A percentile compares a stretch with the other conserved stretches of the same genome.
These are phyloP conservation scores for Blastocystis sp. DNA, from an alignment of 352 stramenopile species.

Conservation along the genomic window DNA sequence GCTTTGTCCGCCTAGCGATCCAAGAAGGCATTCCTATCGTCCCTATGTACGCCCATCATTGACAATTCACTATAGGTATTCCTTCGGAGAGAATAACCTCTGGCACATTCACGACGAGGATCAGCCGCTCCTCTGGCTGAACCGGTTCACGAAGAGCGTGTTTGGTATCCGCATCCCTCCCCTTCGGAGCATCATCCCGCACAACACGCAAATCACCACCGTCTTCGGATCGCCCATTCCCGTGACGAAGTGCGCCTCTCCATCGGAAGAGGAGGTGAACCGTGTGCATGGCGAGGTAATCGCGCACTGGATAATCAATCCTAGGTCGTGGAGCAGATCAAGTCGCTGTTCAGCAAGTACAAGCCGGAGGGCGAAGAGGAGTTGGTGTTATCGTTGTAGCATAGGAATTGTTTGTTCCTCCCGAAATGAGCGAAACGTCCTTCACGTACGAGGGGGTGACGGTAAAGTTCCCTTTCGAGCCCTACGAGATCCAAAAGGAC, in stretches of 20 bases:
- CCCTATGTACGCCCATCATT: background rate
- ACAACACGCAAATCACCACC: conserved; percentile 55
- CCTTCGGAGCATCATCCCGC: conserved; percentile 14
- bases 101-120: conserved; percentile 18
- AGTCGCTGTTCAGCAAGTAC: conserved; percentile 37
- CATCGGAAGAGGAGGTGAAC: conserved; percentile 28
- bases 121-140: conserved; percentile 5
- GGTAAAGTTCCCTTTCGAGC: conserved; percentile 85
- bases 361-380: conserved; percentile 41
- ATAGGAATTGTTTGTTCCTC: conserved; percentile 47
- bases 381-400: conserved; percentile 39
- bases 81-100: conserved; percentile 63
- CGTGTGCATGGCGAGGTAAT: background rate
- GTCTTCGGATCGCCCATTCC: conserved; percentile 50
- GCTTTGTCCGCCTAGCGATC: conserved; percentile 44
- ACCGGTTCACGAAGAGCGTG: conserved; percentile 42
- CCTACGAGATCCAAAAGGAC: conserved; percentile 83
- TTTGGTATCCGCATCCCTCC: conserved; percentile 61
- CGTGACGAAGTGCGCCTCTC: conserved; percentile 36
- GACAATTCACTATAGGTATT: conserved; percentile 24
- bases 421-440: background rate
- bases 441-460: conserved; percentile 68
- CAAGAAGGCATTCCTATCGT: conserved; percentile 48
- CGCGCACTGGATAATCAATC: background rate
- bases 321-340: conserved; percentile 42